A percentile compares a stretch with the other conserved stretches of the same genome.
Evolutionary conservation across 768 basidiomycete species (phyloP).

Genomic region (Coprinopsis sp.): DNA sequence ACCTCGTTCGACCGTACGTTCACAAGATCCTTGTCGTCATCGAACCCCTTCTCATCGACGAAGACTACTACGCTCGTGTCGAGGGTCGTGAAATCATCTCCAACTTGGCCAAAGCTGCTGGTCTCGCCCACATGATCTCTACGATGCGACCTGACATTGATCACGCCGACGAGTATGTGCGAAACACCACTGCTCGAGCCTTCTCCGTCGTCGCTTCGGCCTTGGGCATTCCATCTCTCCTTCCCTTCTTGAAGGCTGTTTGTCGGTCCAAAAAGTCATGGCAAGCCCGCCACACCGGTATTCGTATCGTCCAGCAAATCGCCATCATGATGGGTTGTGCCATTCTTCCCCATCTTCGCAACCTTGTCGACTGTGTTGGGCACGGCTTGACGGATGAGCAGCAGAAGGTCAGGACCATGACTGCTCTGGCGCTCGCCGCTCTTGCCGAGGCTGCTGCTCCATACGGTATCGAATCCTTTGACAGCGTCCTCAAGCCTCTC

Average conservation of each 20-base stretch:
- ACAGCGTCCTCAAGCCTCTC: constrained; percentile 90
- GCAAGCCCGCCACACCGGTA: constrained; percentile 99
- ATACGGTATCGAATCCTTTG: constrained; percentile 99
- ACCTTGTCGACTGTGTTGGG: constrained; percentile 93
- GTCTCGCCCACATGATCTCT: constrained; percentile 99
- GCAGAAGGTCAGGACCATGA: constrained; percentile 96
- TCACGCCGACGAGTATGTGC: constrained; percentile 98
- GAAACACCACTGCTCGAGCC: constrained; percentile 97
- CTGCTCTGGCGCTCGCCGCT: constrained; percentile 85
- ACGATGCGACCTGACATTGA: constrained; percentile 99
- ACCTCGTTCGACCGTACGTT: constrained; percentile 96
- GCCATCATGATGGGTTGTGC: constrained; percentile 99
- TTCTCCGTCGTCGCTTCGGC: constrained; percentile 99
- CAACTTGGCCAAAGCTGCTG: constrained; percentile 96
- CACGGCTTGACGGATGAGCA: constrained; percentile 92
- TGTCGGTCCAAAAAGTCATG: constrained; percentile 99
- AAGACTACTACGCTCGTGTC: constrained; percentile 94
- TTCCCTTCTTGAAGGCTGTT: constrained; percentile 97
- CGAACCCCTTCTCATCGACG: constrained; percentile 96
- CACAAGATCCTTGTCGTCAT: constrained; percentile 99
- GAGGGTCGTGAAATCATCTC: constrained; percentile 99
- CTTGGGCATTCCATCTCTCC: constrained; percentile 93
- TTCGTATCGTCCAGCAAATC: constrained; percentile 98
- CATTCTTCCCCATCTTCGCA: constrained; percentile 93
- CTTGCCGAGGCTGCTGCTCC: constrained; percentile 96